Percentiles rank a stretch among this genome's conserved stretches.
phyloP scores from a whole-genome alignment of 2,329 filamentous ascomycete genomes.

The Exophiala sp. region DNA sequence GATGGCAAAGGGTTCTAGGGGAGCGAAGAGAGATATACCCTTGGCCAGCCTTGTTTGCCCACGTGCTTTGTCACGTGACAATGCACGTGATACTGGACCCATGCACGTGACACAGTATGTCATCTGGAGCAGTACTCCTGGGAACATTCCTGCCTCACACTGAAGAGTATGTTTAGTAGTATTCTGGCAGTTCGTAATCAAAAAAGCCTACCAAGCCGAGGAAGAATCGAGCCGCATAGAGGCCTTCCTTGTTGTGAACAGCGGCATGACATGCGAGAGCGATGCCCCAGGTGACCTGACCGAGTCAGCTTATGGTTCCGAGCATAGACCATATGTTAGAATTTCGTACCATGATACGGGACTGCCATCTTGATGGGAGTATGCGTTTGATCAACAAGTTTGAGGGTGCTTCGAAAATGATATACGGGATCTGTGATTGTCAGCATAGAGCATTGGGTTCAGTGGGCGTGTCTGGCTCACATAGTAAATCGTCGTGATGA shows the following conservation, averaged over 20 bases:
- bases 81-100: no score
- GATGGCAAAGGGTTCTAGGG: no score
- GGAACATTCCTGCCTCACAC: slow-evolving; percentile 66
- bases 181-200: no score
- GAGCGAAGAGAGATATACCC: no score
- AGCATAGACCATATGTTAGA: slow-evolving; percentile 43
- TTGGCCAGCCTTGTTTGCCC: no score
- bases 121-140: slow-evolving; percentile 67
- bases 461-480: slow-evolving; percentile 25
- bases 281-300: slow-evolving; percentile 61
- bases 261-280: slow-evolving; percentile 64
- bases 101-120: no score
- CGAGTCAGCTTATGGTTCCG: slow-evolving; percentile 58
- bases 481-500: slow-evolving; percentile 39
- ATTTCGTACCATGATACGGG: slow-evolving; percentile 30
- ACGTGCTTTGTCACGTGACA: no score
- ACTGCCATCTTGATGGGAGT: slow-evolving; percentile 50
- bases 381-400: slow-evolving; percentile 68
- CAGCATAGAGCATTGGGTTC: background rate
- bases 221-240: slow-evolving; percentile 63
- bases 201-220: slow-evolving; percentile 43
- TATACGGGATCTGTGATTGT: slow-evolving; percentile 62
- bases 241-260: slow-evolving; percentile 52
- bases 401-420: slow-evolving; percentile 66
- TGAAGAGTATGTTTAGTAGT: no score